phyloP scores from a whole-genome alignment of 306 rosid genomes.

The Lablab purpureus region DNA sequence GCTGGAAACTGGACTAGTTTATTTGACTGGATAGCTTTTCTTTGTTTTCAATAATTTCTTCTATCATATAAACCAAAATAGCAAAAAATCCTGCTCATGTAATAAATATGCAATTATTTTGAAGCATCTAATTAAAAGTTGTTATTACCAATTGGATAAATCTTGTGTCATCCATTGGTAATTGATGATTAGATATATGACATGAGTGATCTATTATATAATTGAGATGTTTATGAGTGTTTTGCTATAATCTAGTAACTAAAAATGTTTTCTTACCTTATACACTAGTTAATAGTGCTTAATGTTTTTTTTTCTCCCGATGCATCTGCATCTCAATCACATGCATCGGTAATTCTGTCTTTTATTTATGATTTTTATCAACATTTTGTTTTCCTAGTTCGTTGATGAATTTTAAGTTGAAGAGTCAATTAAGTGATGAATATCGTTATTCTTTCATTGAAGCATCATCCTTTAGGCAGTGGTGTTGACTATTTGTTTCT shows the following conservation, averaged over 20 bases:
- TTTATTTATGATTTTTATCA: constrained; percentile 13
- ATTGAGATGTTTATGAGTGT: background rate
- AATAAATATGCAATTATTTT: constrained; percentile 30
- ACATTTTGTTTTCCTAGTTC: constrained; percentile 10
- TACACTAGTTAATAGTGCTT: too few species aligned
- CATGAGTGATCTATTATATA: background rate
- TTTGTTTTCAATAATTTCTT: constrained; percentile 3
- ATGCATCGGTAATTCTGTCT: background rate
- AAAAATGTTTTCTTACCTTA: constrained; percentile 1
- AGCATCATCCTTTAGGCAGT: background rate
- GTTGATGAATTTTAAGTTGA: constrained; percentile 29
- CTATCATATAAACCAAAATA: background rate
- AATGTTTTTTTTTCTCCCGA: too few species aligned
- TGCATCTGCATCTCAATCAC: background rate
- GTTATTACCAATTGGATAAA: background rate
- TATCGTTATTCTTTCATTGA: constrained; percentile 23
- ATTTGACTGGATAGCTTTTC: constrained; percentile 15
- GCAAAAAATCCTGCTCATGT: background rate
- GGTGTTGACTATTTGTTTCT: constrained; percentile 26
- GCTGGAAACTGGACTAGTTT: background rate
- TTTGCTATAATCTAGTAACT: constrained; percentile 16
- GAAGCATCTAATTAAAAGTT: constrained; percentile 9
- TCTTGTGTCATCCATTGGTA: background rate
- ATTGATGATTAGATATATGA: constrained; percentile 9
- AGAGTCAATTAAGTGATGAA: constrained; percentile 3